Conservation (phyloP, 345 rosid genomes). For the Eutrema japonicum region DNA sequence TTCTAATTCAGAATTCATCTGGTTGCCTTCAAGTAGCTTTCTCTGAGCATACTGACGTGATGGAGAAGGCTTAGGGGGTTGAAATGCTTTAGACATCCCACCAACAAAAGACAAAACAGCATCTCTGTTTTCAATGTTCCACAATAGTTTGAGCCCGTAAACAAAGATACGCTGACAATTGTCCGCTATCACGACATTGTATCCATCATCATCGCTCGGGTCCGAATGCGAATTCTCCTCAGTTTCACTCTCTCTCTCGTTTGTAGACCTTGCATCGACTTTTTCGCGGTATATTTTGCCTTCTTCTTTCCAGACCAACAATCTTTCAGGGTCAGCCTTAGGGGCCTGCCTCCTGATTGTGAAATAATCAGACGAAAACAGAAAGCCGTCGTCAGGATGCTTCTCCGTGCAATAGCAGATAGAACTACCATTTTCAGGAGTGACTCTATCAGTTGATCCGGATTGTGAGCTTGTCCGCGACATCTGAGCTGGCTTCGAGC, state of each 20-base stretch:
- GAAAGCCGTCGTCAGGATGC: conserved; percentile 85
- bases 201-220: conserved; percentile 95
- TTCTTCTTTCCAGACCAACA: conserved; percentile 98
- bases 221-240: conserved; percentile 87
- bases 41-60: conserved; percentile 89
- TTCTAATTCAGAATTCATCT: conserved; percentile 51
- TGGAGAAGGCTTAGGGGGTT: conserved; percentile 85
- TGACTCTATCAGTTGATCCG: conserved; percentile 55
- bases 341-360: conserved; percentile 94
- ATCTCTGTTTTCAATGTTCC: conserved; percentile 90
- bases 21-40: conserved; percentile 73
- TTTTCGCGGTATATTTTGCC: conserved; percentile 86
- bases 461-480: conserved; percentile 62
- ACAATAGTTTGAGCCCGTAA: conserved; percentile 78
- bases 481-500: conserved; percentile 58
- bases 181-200: conserved; percentile 86
- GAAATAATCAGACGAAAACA: conserved; percentile 90
- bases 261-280: conserved; percentile 78
- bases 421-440: conserved; percentile 48
- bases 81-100: conserved; percentile 90
- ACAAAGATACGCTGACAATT: conserved; percentile 92
- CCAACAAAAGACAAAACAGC: conserved; percentile 94
- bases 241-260: conserved; percentile 77
- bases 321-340: conserved; percentile 83
- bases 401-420: conserved; percentile 51